A percentile compares a stretch with the other conserved stretches of the same genome.
phyloP scores from a whole-genome alignment of 1,284 basidiomycete species.

The Austropuccinia psidii region DNA sequence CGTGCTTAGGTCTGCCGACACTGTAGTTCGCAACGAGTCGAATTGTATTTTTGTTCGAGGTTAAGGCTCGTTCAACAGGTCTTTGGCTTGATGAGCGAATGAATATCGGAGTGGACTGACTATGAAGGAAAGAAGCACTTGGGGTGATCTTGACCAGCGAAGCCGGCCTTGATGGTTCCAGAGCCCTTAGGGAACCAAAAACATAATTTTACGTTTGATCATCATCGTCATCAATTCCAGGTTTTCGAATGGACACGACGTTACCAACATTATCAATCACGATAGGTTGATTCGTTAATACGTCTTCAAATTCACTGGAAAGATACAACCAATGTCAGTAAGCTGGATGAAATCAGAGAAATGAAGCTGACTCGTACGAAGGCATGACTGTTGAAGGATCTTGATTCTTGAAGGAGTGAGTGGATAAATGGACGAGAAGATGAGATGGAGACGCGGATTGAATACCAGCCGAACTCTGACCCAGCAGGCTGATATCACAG shows the following conservation, averaged over 20 bases:
- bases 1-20: slow-evolving; percentile 89
- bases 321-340: no score
- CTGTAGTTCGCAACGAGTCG: slow-evolving; percentile 51
- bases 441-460: no score
- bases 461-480: no score
- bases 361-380: no score
- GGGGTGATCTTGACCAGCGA: slow-evolving; percentile 93
- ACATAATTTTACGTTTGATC: not conserved
- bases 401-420: no score
- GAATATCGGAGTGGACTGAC: slow-evolving; percentile 56
- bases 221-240: not conserved
- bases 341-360: no score
- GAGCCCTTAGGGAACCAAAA: slow-evolving; percentile 61
- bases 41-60: not conserved
- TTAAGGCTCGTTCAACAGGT: not conserved
- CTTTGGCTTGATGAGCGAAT: not conserved
- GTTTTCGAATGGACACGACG: slow-evolving; percentile 31
- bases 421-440: no score
- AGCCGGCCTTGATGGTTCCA: slow-evolving; percentile 93
- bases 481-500: no score
- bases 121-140: slow-evolving; percentile 97
- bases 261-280: slow-evolving; percentile 86
- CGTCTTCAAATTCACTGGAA: slow-evolving; percentile 53
- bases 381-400: no score
- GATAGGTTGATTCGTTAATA: slow-evolving; percentile 83